phyloP scores from a whole-genome alignment of 208 protist species.

The Borovskyia barvae region DNA sequence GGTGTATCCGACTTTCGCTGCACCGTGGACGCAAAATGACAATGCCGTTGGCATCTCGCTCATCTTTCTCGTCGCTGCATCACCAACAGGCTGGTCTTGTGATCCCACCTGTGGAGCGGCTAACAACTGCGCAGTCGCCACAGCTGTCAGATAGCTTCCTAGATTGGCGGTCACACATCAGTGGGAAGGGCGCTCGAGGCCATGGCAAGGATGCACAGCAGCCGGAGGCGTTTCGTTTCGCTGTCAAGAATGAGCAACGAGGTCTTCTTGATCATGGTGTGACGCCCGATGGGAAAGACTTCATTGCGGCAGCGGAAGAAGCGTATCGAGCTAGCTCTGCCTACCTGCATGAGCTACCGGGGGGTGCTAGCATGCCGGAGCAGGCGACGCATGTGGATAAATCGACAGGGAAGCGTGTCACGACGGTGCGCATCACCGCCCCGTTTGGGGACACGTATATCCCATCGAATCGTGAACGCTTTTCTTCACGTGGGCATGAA shows the following conservation, averaged over 20 bases:
- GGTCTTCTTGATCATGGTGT: conserved; percentile 72
- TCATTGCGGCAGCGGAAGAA: conserved; percentile 69
- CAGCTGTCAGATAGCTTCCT: conserved; percentile 20
- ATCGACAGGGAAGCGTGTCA: conserved; percentile 22
- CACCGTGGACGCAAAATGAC: too few relatives aligned
- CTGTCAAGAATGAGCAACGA: conserved; percentile 49
- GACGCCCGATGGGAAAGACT: conserved; percentile 42
- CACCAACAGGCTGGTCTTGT: conserved; percentile 5
- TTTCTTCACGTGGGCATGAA: conserved; percentile 39
- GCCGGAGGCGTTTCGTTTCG: conserved; percentile 30
- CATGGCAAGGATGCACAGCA: background rate
- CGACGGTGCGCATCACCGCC: conserved; percentile 41
- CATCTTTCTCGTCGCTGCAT: background rate
- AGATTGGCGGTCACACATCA: background rate
- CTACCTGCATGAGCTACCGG: conserved; percentile 40
- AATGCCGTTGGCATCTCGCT: too few relatives aligned
- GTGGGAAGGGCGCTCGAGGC: background rate
- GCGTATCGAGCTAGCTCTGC: conserved; percentile 61
- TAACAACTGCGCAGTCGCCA: conserved; percentile 12
- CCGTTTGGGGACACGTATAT: conserved; percentile 73
- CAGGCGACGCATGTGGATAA: conserved; percentile 28
- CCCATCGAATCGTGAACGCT: conserved; percentile 57
- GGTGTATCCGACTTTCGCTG: too few relatives aligned
- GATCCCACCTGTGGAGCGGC: conserved; percentile 38
- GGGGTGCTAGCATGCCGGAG: conserved; percentile 17